Percentiles rank a stretch among this genome's conserved stretches.
Evolutionary conservation across 2,329 filamentous ascomycete genomes (phyloP).

Genomic region (Paradendryphiella salina): DNA sequence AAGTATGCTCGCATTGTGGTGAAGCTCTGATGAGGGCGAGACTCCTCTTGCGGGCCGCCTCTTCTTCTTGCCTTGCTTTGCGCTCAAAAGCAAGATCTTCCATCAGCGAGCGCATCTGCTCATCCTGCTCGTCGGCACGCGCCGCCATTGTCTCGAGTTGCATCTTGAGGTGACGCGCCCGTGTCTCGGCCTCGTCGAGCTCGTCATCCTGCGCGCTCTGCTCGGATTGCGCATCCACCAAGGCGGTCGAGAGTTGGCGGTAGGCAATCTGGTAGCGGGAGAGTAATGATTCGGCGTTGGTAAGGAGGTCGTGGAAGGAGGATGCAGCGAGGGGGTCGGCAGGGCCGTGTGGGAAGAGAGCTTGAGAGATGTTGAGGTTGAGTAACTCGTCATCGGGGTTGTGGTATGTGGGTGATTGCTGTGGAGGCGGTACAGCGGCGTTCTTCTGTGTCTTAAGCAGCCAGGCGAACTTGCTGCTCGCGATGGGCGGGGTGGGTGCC

Average conservation of each 20-base stretch:
- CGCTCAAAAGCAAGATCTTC: conserved; percentile 44
- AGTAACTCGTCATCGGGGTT: conserved; percentile 54
- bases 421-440: conserved; percentile 29
- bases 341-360: conserved; percentile 58
- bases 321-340: conserved; percentile 55
- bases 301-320: conserved; percentile 60
- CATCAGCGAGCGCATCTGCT: conserved; percentile 51
- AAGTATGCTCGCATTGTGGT: conserved; percentile 22
- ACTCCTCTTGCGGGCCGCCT: conserved; percentile 40
- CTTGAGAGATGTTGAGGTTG: conserved; percentile 57
- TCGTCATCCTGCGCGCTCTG: conserved; percentile 63
- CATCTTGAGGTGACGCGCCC: conserved; percentile 61
- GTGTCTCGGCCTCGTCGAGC: conserved; percentile 62
- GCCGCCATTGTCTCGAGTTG: conserved; percentile 64
- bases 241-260: conserved; percentile 47
- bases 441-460: conserved; percentile 44
- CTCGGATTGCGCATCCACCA: conserved; percentile 58
- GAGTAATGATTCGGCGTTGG: conserved; percentile 60
- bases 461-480: conserved; percentile 44
- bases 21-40: conserved; percentile 34
- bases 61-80: conserved; percentile 40
- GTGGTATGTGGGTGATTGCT: conserved; percentile 40
- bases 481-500: conserved; percentile 28
- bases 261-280: conserved; percentile 61
- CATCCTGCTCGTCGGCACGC: conserved; percentile 59